Evolutionary conservation across 805 yeast genomes (phyloP).

Genomic region (Saccharomycopsis synnaedendra): DNA sequence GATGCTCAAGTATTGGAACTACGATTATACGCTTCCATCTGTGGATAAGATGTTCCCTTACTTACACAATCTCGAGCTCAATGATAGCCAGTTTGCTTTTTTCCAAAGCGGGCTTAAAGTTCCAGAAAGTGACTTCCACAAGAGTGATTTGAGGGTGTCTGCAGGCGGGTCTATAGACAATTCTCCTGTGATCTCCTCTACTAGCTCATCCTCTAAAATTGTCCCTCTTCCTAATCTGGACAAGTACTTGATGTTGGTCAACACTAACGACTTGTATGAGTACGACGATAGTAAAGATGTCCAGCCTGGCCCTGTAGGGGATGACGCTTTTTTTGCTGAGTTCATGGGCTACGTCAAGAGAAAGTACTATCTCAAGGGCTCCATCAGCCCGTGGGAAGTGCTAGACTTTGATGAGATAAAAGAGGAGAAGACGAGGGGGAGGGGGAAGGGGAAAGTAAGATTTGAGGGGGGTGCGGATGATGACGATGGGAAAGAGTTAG

Average conservation of each 20-base stretch:
- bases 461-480: background rate
- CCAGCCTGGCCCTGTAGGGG: conserved; percentile 17
- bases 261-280: conserved; percentile 13
- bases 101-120: conserved; percentile 7
- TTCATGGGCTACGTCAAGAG: conserved; percentile 8
- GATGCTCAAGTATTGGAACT: conserved; percentile 16
- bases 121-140: conserved; percentile 4
- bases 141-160: background rate
- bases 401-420: conserved; percentile 7
- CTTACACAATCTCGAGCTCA: conserved; percentile 15
- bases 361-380: conserved; percentile 13
- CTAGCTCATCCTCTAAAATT: conserved; percentile 9
- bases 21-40: conserved; percentile 15
- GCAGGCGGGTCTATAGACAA: background rate
- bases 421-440: background rate
- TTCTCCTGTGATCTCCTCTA: background rate
- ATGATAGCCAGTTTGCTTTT: conserved; percentile 12
- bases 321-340: conserved; percentile 13
- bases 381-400: conserved; percentile 16
- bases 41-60: conserved; percentile 12
- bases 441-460: background rate
- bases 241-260: conserved; percentile 15
- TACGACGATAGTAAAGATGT: conserved; percentile 15
- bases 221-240: conserved; percentile 15
- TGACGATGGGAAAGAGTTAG: background rate